A percentile compares a stretch with the other conserved stretches of the same genome.
phyloP scores from a whole-genome alignment of 2,329 filamentous ascomycete species.

The Cladosporium velox region DNA sequence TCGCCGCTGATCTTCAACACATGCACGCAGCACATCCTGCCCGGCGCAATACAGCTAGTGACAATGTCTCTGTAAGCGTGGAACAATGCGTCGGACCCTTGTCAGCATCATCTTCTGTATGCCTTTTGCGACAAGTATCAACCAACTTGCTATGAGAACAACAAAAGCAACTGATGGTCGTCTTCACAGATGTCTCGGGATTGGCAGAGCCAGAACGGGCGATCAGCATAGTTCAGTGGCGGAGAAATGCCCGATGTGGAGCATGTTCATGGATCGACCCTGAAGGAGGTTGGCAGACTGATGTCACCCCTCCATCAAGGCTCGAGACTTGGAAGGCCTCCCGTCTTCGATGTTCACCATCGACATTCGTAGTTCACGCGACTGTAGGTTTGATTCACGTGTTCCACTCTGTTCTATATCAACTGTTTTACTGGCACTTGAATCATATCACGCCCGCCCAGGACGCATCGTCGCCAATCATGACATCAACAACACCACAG shows the following conservation, averaged over 20 bases:
- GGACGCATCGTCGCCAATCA: background rate
- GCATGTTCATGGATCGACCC: background rate
- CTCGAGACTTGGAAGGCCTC: constrained; percentile 10
- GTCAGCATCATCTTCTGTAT: background rate
- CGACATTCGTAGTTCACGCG: background rate
- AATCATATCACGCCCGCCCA: background rate
- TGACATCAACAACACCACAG: constrained; percentile 15
- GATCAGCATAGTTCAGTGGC: constrained; percentile 2
- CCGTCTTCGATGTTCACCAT: background rate
- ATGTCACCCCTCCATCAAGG: constrained; percentile 8
- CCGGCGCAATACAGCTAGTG: background rate
- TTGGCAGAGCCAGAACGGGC: background rate
- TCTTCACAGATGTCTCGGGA: constrained; percentile 7
- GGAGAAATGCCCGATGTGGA: constrained; percentile 8
- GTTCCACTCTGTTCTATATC: background rate
- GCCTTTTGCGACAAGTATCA: background rate
- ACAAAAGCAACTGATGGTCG: background rate
- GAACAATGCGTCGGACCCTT: background rate
- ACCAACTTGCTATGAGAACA: background rate
- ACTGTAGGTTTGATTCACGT: background rate
- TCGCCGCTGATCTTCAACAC: background rate
- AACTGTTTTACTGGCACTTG: background rate
- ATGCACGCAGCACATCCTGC: background rate
- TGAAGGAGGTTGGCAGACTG: constrained; percentile 11
- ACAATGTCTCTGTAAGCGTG: background rate